Evolutionary conservation across 75 land plant genomes (phyloP), one percentile per base, ranked within the genome.

Genomic region (Gnetum montanum): DNA sequence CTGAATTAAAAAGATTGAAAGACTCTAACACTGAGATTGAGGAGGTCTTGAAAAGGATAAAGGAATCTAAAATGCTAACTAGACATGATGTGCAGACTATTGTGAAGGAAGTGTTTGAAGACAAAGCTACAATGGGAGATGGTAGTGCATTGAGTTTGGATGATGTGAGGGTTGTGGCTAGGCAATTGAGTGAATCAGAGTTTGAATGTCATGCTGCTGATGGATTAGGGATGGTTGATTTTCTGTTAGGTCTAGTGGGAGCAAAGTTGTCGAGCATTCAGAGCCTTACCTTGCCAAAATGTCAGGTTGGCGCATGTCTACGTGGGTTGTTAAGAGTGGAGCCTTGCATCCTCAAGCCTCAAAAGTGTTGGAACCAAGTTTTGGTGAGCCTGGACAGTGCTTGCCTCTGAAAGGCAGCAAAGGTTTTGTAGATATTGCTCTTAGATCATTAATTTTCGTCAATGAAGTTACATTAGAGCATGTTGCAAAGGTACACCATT

Each of bases 341-440:
- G n/a, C n/a, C n/a, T 62, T 74, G 59, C 83, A 78, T 68, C 36
- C 66, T 40, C 34, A 66, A 33, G 83, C 99, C 0, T 60, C 71
- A 1, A 90, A 75, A 59, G 70, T 95, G 62, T 30, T 95, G 64
- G 87, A 77, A 40, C 99, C 99, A 2, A 90, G 99, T 44, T 95
- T 90, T 70, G 99, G 99, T 19, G 86, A 95, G 66, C 99, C 97
- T 50, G 99, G 99, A 6, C 77, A 84, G 67, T 95, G 99, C 63
- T 75, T 95, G 26, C 74, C 93, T 10, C 60, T 95, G 40, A 83
- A 77, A 58, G 99, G 99, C 11, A 76, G 74, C 50, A 79, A 64
- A 47, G 99, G 86, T 13, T 95, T 71, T 66, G 89, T 90, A 45
- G 89, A 83, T 56, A 75, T 90, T 61, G 62, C 61, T 48, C 73